Base-by-base conservation (phyloP, 306 rosid species). In the Trichosanthes truncata region DNA sequence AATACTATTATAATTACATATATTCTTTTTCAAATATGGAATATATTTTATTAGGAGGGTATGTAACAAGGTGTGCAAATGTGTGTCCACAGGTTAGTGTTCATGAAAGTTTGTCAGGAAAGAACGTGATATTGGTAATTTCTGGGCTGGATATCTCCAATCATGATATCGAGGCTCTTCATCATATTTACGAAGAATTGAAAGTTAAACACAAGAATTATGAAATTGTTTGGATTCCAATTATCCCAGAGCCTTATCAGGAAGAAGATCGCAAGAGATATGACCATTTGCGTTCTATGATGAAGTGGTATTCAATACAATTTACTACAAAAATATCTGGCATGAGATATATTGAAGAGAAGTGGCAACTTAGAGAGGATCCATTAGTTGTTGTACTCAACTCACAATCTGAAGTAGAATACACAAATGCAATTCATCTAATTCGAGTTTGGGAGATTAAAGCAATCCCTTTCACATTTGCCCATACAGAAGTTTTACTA, bases 231-330 rank as follows among this genome's bases (percentile, higher is more conserved):
- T 69, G 76, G 76, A 21, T 69, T 40, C 76, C 76, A 8, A 67
- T 86, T 7, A 92, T 88, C 52, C 53, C 20, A 69, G 90, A 90
- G 65, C 66, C 82, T 25, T 87, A 93, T 89, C 89, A 46, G 0
- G 84, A 87, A 2, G 80, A 80, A 1, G 10, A 78, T 29, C 71
- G 25, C n/a, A 86, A 82, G 86, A 89, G 83, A 87, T 92, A 85
- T 15, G 91, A 92, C 15, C 8, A 8, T 8, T 38, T 89, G 23
- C 82, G 82, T 36, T 51, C 79, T 3, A 87, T 71, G 85, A 86
- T 93, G 87, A 88, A 90, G 0, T 93, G 96, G 93, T 84, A 73
- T 38, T 71, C 76, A 15, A 85, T 88, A 73, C 84, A 83, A 8
- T 41, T 66, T 36, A 82, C 79, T 62, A 55, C 67, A 20, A 9